Base-by-base conservation (phyloP, 352 stramenopile species). In the Phytopythium delawarense region DNA sequence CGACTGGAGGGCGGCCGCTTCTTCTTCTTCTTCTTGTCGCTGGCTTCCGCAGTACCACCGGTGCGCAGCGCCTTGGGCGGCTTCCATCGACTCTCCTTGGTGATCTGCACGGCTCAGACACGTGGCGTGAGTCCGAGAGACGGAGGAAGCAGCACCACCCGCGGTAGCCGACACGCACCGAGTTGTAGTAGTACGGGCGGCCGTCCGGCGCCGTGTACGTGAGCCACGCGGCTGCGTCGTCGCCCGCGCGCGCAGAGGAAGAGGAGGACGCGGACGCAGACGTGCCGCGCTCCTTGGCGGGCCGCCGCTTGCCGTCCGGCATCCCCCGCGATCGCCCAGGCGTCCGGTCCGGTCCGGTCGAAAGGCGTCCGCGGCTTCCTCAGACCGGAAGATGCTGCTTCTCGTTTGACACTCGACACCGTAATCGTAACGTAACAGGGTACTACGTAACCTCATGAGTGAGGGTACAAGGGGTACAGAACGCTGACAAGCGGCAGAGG, bases 71-170 rank as follows among this genome's bases (percentile, higher is more conserved):
- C 65, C 49, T 57, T 64, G 12, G 79, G 78, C 37, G 73, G 66
- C 62, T 88, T 82, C 81, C 81, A 90, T 5, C 77, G 72, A 58
- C 81, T 90, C 63, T 88, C 79, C 32, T 81, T 75, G 0, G 79
- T 88, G 25, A 70, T 52, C 71, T 81, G 51, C 21, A 34, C 39
- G 25, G 37, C 13, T n/a, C 21, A 52, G 40, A 40, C 9, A 15
- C 5, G n/a, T 34, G 3, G n/a, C 21, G 7, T 18, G 7, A 40
- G 39, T 12, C 11, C 7, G 32, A 9, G 1, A 56, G 20, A 46
- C 7, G 0, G 34, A 13, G 8, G 18, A 40, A 42, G 15, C 9
- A 34, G 32, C 20, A 21, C 7, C 20, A 21, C 21, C 7, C 42
- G 28, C 28, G 28, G 28, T 7, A 0, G 7, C 8, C 7, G 25